Evolutionary conservation across 208 protist genomes (phyloP), one percentile per base, ranked within the genome.

Genomic region (Leishmania martiniquensis): DNA sequence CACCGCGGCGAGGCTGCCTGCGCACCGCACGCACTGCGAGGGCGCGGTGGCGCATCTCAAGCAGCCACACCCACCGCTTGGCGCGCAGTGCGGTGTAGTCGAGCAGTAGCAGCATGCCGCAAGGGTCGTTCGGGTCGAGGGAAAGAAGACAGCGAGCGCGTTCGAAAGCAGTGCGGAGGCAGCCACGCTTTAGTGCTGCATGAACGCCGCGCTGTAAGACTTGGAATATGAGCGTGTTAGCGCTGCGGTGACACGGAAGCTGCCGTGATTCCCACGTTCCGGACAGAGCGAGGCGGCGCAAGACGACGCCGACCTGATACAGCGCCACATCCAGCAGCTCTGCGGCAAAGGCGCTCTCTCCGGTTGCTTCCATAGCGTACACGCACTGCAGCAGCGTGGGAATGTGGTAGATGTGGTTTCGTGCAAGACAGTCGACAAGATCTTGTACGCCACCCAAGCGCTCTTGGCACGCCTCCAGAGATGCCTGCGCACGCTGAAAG

Each of bases 21-120:
- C 25, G 20, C 15, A 37, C 52, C 5, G 72, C 42, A 34, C 69
- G 54, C 75, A 75, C 62, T 39, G 45, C 60, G n/a, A 39, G 29
- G 73, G 77, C 54, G 51, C 63, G 59, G 57, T 81, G 78, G 42
- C 72, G 60, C 75, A 93, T 69, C 66, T 94, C 85, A n/a, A 97
- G 75, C 57, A 97, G 79, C 92, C 94, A 97, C 68, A 86, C 83
- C 92, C 94, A 97, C 67, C 85, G 80, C 84, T 89, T 90, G 47
- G 88, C 77, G 2, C 92, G 90, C 67, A 97, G 82, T 3, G 94
- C 94, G 25, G 90, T 72, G 86, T 95, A 96, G 77, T 95, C 94
- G 4, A 97, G 73, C 65, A 89, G 72, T 65, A 94, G 79, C 77
- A 95, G 77, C 76, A 89, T 84, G 20, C 88, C 87, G 71, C 76